Base-by-base conservation (phyloP, 2,329 filamentous ascomycete species). In the Ilyonectria sp. region DNA sequence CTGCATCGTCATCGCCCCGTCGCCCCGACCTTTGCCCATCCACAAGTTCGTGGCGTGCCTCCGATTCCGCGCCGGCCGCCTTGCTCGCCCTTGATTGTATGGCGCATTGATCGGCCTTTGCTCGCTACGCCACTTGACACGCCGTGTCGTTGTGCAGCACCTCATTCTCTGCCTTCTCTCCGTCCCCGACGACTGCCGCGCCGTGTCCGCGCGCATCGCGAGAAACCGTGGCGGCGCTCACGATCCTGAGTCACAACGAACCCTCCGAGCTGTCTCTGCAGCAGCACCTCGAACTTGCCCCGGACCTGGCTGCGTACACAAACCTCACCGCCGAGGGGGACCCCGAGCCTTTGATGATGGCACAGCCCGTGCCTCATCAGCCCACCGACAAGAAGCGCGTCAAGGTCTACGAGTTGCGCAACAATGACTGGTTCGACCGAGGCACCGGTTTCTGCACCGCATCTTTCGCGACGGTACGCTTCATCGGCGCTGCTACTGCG, bases 391-490 rank as follows among this genome's bases (percentile, higher is more conserved):
- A 86, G 83, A 90, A 89, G 82, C 89, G 96, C 87, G 96, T 98
- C 83, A 99, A 99, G 87, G 96, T 99, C 80, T 99, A 99, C 83
- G 96, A 98, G 86, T 89, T 99, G 77, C 94, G 94, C 82, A 94
- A 97, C 84, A 97, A 97, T 87, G 96, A 98, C 90, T 99, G 96
- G 96, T 98, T 95, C 80, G 96, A 99, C 84, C 89, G 95, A 78
- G 96, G 96, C 71, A 99, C 96, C 54, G 96, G 96, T 70, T 98
- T 98, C 82, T 98, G 96, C 81, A 93, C 90, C 67, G 94, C 95
- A 54, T 88, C 91, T 71, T 89, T 93, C 71, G 83, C 91, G 71
- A 88, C 91, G 80, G 93, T 96, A 89, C 81, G 92, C 65, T 80
- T 57, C 65, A 69, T 35, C 59, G 63, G 58, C 47, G 44, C 53